Evolutionary conservation across 2,329 filamentous ascomycete genomes (phyloP), one percentile per base, ranked within the genome.

Genomic region (Curvularia sp.): DNA sequence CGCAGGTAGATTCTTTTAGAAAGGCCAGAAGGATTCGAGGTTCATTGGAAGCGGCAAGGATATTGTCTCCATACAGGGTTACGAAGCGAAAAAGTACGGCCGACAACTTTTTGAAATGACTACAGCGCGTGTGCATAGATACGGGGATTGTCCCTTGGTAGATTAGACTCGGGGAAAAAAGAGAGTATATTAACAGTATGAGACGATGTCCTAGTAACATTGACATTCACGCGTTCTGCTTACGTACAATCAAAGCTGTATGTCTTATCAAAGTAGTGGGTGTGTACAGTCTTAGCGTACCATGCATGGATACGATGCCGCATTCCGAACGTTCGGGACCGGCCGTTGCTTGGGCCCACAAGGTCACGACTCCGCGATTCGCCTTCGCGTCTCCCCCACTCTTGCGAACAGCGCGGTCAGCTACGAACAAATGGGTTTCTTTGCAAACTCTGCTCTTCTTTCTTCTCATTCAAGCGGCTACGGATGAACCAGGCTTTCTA

Each of bases 351-450:
- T 55, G 30, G 43, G 46, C 53, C 45, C 46, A 32, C 21, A 49
- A 49, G 42, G 52, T 54, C 58, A 51, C 58, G 43, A 61, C 48
- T 69, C 67, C 63, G 66, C 65, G 61, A 68, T 74, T 74, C 61
- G 70, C 68, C 71, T 68, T 75, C 73, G 71, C 69, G 69, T 70
- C 71, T 74, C 72, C 72, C 72, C 72, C 72, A 74, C 72, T 74
- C 68, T 72, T 61, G 70, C 66, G 64, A 63, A 60, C 67, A 66
- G 47, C 50, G 59, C 60, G 59, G 59, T 59, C 59, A 45, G 43
- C 27, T 47, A 60, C 58, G 43, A 65, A 60, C 66, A 69, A 66
- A 75, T 75, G 74, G 64, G 53, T 59, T 50, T 52, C 51, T 63
- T 50, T 46, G 49, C 47, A 51, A 55, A 32, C 49, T 53, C 45